Conservation (phyloP, 768 basidiomycete genomes). For the Boletus subparvulus region DNA sequence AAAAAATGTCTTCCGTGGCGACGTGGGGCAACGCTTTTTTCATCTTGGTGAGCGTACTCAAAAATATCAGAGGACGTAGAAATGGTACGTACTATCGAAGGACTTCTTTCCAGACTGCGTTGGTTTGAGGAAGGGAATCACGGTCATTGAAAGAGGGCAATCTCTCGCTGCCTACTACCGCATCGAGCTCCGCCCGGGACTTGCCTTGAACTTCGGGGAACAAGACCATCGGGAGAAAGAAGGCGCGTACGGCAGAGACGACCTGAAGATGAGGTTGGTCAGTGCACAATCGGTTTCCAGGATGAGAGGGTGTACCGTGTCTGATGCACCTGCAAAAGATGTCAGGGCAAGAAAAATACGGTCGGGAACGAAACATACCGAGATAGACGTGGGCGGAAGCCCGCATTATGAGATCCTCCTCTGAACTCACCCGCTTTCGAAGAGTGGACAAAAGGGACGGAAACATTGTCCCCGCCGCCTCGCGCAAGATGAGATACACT, state of each 20-base stretch:
- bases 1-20: constrained; percentile 19
- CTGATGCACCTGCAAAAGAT: neutral
- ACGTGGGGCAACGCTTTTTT: constrained; percentile 16
- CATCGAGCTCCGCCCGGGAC: constrained; percentile 25
- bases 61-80: constrained; percentile 22
- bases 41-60: neutral
- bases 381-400: constrained; percentile 5
- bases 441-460: neutral
- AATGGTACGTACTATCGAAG: constrained; percentile 25
- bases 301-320: constrained; percentile 2
- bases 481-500: too few species aligned
- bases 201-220: constrained; percentile 26
- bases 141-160: constrained; percentile 23
- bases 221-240: constrained; percentile 27
- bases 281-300: constrained; percentile 30
- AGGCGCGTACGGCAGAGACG: constrained; percentile 16
- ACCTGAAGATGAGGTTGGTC: neutral
- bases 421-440: constrained; percentile 5
- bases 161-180: constrained; percentile 19
- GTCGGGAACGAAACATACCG: neutral
- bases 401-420: constrained; percentile 25
- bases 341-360: neutral
- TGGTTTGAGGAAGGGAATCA: constrained; percentile 25
- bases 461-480: constrained; percentile 30
- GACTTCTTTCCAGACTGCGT: constrained; percentile 26